Evolutionary conservation across 129 eudicot species (phyloP).

Genomic region (Pittosporum tobira): DNA sequence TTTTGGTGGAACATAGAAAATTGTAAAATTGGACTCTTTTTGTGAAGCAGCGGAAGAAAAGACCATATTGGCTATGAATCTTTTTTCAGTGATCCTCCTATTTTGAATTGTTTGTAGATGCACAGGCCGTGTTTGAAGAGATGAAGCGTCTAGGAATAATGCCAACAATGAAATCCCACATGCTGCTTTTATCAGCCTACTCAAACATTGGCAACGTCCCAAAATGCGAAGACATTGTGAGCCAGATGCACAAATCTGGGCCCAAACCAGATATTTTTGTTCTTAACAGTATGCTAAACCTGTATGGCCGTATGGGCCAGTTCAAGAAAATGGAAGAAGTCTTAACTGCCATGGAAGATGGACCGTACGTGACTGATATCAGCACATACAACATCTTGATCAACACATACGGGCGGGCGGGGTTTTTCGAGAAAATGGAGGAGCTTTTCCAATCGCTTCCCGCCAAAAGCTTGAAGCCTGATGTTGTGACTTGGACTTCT

Average conservation of each 20-base stretch:
- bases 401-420: slow-evolving; percentile 71
- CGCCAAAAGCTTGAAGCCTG: slow-evolving; percentile 46
- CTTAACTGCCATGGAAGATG: slow-evolving; percentile 52
- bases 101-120: slow-evolving; percentile 33
- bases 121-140: slow-evolving; percentile 64
- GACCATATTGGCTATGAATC: no score
- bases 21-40: no score
- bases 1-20: no score
- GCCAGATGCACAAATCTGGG: slow-evolving; percentile 62
- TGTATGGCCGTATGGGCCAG: slow-evolving; percentile 73
- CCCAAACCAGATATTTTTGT: slow-evolving; percentile 70
- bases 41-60: no score
- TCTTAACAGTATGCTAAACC: slow-evolving; percentile 64
- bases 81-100: not conserved
- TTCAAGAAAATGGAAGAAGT: slow-evolving; percentile 84
- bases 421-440: slow-evolving; percentile 78
- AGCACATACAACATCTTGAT: slow-evolving; percentile 90
- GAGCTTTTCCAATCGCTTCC: slow-evolving; percentile 41
- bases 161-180: slow-evolving; percentile 95
- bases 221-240: slow-evolving; percentile 73
- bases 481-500: slow-evolving; percentile 82
- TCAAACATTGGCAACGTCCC: slow-evolving; percentile 48
- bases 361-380: slow-evolving; percentile 47
- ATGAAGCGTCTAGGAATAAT: slow-evolving; percentile 65
- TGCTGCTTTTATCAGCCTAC: slow-evolving; percentile 75